phyloP scores from a whole-genome alignment of 2,329 filamentous ascomycete species.

The Ramichloridium luteum region DNA sequence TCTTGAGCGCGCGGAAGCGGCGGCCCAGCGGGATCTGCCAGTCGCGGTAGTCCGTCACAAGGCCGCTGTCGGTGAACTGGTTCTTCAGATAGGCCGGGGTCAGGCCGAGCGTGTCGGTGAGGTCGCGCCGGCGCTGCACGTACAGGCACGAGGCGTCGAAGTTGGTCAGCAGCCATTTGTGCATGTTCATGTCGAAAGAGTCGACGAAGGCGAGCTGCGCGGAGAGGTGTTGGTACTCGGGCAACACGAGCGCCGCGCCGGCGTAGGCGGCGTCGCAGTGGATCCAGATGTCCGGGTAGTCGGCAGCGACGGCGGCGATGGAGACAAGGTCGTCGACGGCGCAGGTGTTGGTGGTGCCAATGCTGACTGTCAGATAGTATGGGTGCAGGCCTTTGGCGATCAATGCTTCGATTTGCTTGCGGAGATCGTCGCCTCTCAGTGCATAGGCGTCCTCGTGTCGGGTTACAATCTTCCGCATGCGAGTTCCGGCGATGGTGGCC shows the following conservation, averaged over 20 bases:
- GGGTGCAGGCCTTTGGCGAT: slow-evolving; percentile 61
- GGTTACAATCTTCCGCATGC: slow-evolving; percentile 59
- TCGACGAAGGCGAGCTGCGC: slow-evolving; percentile 56
- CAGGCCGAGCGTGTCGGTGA: slow-evolving; percentile 70
- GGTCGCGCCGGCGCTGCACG: slow-evolving; percentile 59
- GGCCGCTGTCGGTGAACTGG: slow-evolving; percentile 62
- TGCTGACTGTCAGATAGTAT: slow-evolving; percentile 71
- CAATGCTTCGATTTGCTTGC: slow-evolving; percentile 50
- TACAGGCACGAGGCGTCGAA: slow-evolving; percentile 78
- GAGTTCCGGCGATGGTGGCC: slow-evolving; percentile 73
- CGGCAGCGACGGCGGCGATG: slow-evolving; percentile 46
- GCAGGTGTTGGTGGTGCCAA: slow-evolving; percentile 82
- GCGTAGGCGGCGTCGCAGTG: slow-evolving; percentile 92
- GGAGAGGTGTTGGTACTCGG: slow-evolving; percentile 63
- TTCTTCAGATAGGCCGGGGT: slow-evolving; percentile 75
- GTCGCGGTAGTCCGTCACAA: slow-evolving; percentile 90
- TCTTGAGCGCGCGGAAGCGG: slow-evolving; percentile 77
- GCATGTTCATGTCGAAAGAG: slow-evolving; percentile 90
- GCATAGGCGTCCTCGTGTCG: slow-evolving; percentile 52
- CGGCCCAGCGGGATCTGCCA: slow-evolving; percentile 93
- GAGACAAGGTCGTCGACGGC: slow-evolving; percentile 70
- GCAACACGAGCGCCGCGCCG: slow-evolving; percentile 68
- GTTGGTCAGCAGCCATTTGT: slow-evolving; percentile 94
- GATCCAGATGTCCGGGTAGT: slow-evolving; percentile 62
- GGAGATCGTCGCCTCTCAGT: slow-evolving; percentile 54